These are phyloP conservation scores for Ophiostoma himal-ulmi DNA, from an alignment of 2,329 filamentous ascomycete genomes.

Conservation along the genomic window DNA sequence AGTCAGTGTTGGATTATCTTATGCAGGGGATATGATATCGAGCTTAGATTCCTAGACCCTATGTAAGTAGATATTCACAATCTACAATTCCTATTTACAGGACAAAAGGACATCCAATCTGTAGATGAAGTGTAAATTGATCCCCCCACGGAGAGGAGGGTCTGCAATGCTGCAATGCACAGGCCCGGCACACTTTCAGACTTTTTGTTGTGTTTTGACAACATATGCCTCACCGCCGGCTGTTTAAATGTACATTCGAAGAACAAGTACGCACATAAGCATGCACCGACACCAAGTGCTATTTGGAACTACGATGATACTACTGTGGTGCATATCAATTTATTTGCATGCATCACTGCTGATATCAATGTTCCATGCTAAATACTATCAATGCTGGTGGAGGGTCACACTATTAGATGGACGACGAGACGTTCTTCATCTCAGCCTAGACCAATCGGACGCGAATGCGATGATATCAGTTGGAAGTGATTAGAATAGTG, in stretches of 20 bases:
- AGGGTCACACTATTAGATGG: neutral
- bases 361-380: neutral
- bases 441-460: conserved; percentile 17
- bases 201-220: neutral
- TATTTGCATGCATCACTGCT: neutral
- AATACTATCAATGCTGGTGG: neutral
- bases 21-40: neutral
- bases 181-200: too few relatives aligned
- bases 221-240: conserved; percentile 1
- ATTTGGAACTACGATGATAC: neutral
- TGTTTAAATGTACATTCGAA: neutral
- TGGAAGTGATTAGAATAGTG: neutral
- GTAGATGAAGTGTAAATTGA: too few relatives aligned
- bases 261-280: neutral
- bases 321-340: neutral
- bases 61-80: neutral
- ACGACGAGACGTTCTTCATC: conserved; percentile 13
- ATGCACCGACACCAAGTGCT: neutral
- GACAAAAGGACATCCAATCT: neutral
- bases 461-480: neutral
- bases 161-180: too few relatives aligned
- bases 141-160: too few relatives aligned
- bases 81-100: neutral
- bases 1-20: neutral
- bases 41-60: neutral